Evolutionary conservation across 1,284 basidiomycete genomes (phyloP).

Genomic region (Naganishia sp.): DNA sequence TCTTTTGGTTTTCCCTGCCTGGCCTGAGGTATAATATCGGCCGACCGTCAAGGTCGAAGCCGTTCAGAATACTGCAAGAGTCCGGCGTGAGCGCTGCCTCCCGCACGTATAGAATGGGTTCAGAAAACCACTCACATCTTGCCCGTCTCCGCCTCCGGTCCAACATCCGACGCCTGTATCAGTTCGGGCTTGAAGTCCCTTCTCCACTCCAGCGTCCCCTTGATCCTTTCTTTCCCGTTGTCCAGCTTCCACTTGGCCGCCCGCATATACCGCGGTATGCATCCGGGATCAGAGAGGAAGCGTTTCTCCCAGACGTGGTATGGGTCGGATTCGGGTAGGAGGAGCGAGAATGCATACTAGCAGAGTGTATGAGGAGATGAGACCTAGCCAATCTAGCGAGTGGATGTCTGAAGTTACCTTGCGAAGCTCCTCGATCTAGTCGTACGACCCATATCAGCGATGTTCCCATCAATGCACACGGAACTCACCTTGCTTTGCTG

Average conservation of each 20-base stretch:
- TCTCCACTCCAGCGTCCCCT: constrained; percentile 75
- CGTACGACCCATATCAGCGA: not conserved
- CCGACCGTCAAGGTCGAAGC: constrained; percentile 77
- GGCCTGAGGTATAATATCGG: constrained; percentile 83
- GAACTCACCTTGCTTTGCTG: constrained; percentile 57
- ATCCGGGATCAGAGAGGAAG: constrained; percentile 72
- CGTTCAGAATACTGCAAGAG: constrained; percentile 67
- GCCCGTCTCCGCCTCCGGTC: constrained; percentile 74
- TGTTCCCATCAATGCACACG: not conserved
- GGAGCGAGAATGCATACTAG: constrained; percentile 66
- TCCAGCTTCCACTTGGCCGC: constrained; percentile 78
- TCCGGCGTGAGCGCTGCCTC: not conserved
- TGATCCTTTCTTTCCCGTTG: constrained; percentile 74
- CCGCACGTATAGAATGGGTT: constrained; percentile 6
- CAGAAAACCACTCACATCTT: constrained; percentile 68
- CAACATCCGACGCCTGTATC: constrained; percentile 71
- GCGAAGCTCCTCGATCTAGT: constrained; percentile 62
- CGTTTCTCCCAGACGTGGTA: constrained; percentile 73
- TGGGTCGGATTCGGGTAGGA: constrained; percentile 66
- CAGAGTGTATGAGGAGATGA: constrained; percentile 8
- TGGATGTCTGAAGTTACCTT: constrained; percentile 57
- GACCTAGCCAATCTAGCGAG: constrained; percentile 23
- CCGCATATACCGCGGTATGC: constrained; percentile 75
- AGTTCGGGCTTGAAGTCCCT: constrained; percentile 77
- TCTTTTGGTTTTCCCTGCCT: constrained; percentile 75